phyloP scores from a whole-genome alignment of 768 basidiomycete species.

The Amanita molliuscula region DNA sequence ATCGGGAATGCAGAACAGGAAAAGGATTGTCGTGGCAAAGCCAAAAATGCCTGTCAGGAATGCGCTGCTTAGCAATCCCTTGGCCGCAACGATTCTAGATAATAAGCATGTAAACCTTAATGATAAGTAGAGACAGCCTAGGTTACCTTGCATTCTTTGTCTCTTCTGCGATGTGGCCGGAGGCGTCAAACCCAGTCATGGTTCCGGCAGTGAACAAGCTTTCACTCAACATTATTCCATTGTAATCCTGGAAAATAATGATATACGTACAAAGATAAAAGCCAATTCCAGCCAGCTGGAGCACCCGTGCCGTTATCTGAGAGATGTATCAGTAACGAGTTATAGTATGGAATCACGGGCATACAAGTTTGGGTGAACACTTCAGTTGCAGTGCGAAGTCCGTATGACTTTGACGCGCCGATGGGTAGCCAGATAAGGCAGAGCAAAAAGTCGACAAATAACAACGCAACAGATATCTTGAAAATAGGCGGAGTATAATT shows the following conservation, averaged over 20 bases:
- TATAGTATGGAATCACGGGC: background rate
- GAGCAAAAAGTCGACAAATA: slow-evolving; percentile 82
- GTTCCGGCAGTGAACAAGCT: slow-evolving; percentile 84
- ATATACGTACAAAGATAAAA: slow-evolving; percentile 60
- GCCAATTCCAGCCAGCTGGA: slow-evolving; percentile 84
- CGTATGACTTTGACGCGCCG: slow-evolving; percentile 81
- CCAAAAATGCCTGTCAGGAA: slow-evolving; percentile 74
- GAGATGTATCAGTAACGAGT: background rate
- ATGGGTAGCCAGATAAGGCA: slow-evolving; percentile 91
- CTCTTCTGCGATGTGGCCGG: slow-evolving; percentile 83
- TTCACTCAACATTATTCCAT: background rate
- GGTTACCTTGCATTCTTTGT: slow-evolving; percentile 67
- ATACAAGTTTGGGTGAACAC: slow-evolving; percentile 75
- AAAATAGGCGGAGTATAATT: slow-evolving; percentile 67
- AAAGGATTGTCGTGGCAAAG: slow-evolving; percentile 68
- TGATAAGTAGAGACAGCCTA: background rate
- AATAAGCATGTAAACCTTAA: slow-evolving; percentile 1
- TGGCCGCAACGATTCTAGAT: slow-evolving; percentile 62
- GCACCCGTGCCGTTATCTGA: slow-evolving; percentile 87
- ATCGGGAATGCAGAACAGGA: slow-evolving; percentile 79
- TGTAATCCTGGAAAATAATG: background rate
- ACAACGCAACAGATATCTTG: slow-evolving; percentile 60
- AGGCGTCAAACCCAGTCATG: slow-evolving; percentile 85
- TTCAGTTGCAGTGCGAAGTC: slow-evolving; percentile 74
- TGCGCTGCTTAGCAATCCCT: slow-evolving; percentile 72